phyloP scores from a whole-genome alignment of 495 filamentous ascomycete genomes.

The Melanomma pulvis-pyrius region DNA sequence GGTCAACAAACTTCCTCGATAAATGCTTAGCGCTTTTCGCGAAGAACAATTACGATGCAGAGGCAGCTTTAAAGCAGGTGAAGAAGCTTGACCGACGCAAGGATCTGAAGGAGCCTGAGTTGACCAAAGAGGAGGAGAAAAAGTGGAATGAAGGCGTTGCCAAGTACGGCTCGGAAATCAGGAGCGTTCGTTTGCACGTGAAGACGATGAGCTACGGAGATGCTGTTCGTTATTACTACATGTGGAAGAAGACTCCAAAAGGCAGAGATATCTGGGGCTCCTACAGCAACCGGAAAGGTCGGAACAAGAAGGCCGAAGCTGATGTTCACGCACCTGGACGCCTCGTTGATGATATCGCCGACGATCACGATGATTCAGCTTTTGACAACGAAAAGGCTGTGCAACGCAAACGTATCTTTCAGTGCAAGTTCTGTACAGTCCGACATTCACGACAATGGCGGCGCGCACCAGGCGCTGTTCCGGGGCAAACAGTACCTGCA shows the following conservation, averaged over 20 bases:
- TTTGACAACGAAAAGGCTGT: constrained; percentile 89
- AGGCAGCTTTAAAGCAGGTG: constrained; percentile 74
- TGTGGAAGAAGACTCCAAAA: constrained; percentile 92
- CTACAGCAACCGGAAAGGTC: constrained; percentile 81
- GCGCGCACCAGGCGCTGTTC: constrained; percentile 74
- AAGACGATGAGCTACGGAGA: constrained; percentile 71
- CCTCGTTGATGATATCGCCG: constrained; percentile 87
- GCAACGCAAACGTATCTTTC: constrained; percentile 76
- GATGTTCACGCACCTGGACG: constrained; percentile 68
- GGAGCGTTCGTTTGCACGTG: constrained; percentile 80
- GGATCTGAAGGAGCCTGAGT: constrained; percentile 82
- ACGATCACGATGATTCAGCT: constrained; percentile 92
- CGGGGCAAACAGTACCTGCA: constrained; percentile 69
- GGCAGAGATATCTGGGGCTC: constrained; percentile 88
- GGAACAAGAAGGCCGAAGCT: constrained; percentile 72
- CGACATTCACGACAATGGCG: constrained; percentile 87
- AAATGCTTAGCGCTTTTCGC: constrained; percentile 78
- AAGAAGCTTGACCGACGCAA: constrained; percentile 66
- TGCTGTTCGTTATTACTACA: constrained; percentile 92
- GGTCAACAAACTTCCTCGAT: constrained; percentile 78
- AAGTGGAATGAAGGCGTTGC: constrained; percentile 90
- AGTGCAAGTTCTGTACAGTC: constrained; percentile 91
- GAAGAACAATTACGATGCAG: constrained; percentile 67
- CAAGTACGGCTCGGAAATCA: constrained; percentile 89
- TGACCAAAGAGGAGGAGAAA: constrained; percentile 76